Conservation (phyloP, 148 eudicot species). For the Vaccinium myrtillus region DNA sequence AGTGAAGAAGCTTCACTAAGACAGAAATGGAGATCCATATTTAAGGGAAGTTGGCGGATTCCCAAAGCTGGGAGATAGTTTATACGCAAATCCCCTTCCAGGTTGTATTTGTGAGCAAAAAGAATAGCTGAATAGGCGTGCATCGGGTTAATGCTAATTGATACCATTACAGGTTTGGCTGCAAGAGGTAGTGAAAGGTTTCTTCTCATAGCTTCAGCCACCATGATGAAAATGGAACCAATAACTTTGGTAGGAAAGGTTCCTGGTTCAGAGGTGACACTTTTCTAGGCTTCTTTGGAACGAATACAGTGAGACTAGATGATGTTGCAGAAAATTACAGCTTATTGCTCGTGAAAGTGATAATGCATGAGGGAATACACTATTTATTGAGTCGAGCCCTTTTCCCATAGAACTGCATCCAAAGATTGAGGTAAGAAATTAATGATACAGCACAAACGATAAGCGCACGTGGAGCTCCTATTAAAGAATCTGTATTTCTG, state of each 20-base stretch:
- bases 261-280: not conserved
- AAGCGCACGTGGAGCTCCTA: not conserved
- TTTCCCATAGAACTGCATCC: not conserved
- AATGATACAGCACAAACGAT: not conserved
- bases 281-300: not conserved
- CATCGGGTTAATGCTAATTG: not conserved
- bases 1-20: conserved; percentile 74
- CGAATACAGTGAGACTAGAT: not conserved
- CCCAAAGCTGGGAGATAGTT: conserved; percentile 93
- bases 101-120: conserved; percentile 76
- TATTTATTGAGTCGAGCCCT: not conserved
- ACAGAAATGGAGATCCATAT: conserved; percentile 72
- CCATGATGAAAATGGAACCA: not conserved
- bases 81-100: conserved; percentile 92
- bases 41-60: conserved; percentile 74
- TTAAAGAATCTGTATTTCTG: not conserved
- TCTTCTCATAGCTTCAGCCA: not conserved
- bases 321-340: not conserved
- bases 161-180: not conserved
- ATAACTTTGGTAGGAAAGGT: not conserved
- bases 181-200: not conserved
- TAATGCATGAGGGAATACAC: not conserved
- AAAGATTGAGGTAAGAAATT: not conserved
- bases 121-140: conserved; percentile 4
- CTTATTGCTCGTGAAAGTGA: not conserved